Conservation (phyloP, 2,329 filamentous ascomycete species). For the Diaporthe longicolla region DNA sequence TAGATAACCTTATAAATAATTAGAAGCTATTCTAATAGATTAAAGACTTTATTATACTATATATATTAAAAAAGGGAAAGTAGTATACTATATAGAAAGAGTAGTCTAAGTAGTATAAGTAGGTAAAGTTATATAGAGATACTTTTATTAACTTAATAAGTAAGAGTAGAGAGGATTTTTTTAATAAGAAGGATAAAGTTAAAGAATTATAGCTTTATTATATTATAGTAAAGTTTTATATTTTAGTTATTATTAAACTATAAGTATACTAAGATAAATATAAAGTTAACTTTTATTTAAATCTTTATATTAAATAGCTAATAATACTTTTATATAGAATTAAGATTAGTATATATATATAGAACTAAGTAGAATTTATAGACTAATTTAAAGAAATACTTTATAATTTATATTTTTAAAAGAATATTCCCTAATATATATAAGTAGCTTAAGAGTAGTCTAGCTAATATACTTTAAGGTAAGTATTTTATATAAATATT, state of each 20-base stretch:
- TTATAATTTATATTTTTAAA: neutral
- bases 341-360: neutral
- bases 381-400: neutral
- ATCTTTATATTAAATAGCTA: no score
- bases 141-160: neutral
- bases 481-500: neutral
- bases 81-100: no score
- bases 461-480: neutral
- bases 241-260: neutral
- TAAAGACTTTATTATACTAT: neutral
- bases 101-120: no score
- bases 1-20: neutral
- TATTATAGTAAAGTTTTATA: neutral
- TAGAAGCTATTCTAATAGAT: neutral
- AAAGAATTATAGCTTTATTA: neutral
- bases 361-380: neutral
- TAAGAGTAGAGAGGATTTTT: neutral
- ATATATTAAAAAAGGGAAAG: no score
- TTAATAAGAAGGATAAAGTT: neutral
- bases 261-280: neutral
- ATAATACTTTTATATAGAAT: no score
- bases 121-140: no score
- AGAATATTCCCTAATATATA: neutral
- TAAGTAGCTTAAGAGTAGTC: neutral
- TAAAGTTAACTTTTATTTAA: neutral